Evolutionary conservation across 2,329 filamentous ascomycete species (phyloP), one percentile per base, ranked within the genome.

Genomic region (Exophiala phaeomuriformis): DNA sequence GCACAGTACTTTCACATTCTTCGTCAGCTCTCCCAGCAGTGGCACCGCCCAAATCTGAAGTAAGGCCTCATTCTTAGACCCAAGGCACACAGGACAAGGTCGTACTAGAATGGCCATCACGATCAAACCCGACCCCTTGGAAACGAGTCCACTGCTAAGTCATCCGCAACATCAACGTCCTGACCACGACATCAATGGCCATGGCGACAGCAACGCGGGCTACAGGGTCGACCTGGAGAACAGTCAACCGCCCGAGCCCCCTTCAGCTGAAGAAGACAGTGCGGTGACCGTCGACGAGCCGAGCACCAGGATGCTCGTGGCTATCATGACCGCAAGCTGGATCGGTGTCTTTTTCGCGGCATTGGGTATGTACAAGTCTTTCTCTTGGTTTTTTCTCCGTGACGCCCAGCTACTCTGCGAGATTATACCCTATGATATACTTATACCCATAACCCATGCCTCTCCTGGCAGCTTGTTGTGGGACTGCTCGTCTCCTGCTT

Each of bases 271-370:
- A 50, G 30, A 31, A 33, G 12, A 53, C 51, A 7, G 12, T 69
- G 44, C 62, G 12, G 39, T n/a, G 9, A 39, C 10, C 36, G 36
- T 63, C n/a, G 68, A 75, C n/a, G 76, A 79, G 61, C 72, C 70
- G 27, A 73, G 65, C 30, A 75, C 72, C 1, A 68, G 63, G 44
- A 72, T 75, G 58, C 63, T 80, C 53, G 58, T 79, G 6, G 40
- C 75, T 3, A 76, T 77, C 8, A 69, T 80, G 65, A 64, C 69
- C 1, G 74, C 72, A 49, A 68, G 78, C 9, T 81, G 77, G 76
- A 57, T 79, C 2, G 75, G 76, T 3, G 75, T 77, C 1, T 81
- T 81, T 59, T 72, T 81, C 37, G 77, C 78, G 45, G 78, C 78
- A 2, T 64, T 81, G n/a, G 77, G 75, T 77, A 60, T 32, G 59